Percentiles rank a stretch among this genome's conserved stretches.
Evolutionary conservation across 164 flowering plant genomes (phyloP).

Genomic region (Vitis rupestris): DNA sequence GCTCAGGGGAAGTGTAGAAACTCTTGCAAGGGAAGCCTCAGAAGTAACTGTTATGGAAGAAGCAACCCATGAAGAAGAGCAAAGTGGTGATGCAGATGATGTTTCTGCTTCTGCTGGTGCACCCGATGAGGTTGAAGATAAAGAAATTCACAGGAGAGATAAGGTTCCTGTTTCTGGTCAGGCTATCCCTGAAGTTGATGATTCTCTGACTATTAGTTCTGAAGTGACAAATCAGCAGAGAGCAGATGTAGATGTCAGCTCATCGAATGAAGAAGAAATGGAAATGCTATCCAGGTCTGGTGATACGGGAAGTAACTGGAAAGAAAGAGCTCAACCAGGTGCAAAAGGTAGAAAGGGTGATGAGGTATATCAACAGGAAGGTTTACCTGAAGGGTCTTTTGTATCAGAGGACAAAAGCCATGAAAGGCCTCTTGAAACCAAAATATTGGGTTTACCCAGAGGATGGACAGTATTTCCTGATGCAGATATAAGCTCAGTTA

Average conservation of each 20-base stretch:
- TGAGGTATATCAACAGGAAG: slow-evolving; percentile 18
- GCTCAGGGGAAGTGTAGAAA: slow-evolving; percentile 15
- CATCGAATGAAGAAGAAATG: slow-evolving; percentile 10
- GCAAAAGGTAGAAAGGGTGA: slow-evolving; percentile 4
- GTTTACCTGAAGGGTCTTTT: slow-evolving; percentile 6
- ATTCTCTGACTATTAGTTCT: slow-evolving; percentile 4
- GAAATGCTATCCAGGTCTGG: slow-evolving; percentile 1
- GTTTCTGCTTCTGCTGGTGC: slow-evolving; percentile 13
- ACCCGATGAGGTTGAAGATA: background rate
- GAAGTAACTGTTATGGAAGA: slow-evolving; percentile 7
- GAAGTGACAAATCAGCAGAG: slow-evolving; percentile 14
- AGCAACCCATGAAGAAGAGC: slow-evolving; percentile 11
- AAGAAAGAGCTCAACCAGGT: slow-evolving; percentile 8
- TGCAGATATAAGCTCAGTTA: slow-evolving; percentile 26
- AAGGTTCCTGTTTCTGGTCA: slow-evolving; percentile 11
- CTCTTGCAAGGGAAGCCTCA: slow-evolving; percentile 10
- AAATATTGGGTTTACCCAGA: slow-evolving; percentile 14
- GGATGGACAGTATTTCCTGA: slow-evolving; percentile 9
- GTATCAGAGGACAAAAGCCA: slow-evolving; percentile 3
- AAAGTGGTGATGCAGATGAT: slow-evolving; percentile 10
- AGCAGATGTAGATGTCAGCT: slow-evolving; percentile 10
- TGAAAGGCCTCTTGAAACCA: slow-evolving; percentile 19
- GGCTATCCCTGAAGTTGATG: slow-evolving; percentile 9
- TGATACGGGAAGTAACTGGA: slow-evolving; percentile 4
- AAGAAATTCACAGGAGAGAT: slow-evolving; percentile 2